Base-by-base conservation (phyloP, 1,284 basidiomycete species). In the Hemileia vastatrix region DNA sequence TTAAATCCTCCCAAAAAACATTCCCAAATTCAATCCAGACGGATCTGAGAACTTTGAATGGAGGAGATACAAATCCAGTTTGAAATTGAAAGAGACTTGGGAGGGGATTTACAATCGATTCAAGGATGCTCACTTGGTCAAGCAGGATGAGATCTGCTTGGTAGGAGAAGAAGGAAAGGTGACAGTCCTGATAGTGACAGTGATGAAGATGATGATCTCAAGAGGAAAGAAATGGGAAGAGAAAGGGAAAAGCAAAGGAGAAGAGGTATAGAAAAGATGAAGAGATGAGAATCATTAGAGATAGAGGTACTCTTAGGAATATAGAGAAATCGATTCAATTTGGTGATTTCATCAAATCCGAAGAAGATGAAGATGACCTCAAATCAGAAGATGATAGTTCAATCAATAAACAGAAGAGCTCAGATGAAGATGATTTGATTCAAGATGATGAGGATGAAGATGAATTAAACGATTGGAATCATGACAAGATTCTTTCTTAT, bases 91-190 rank as follows among this genome's bases (percentile, higher is more conserved):
- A 21, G 57, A 49, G 51, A 70, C 70, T 31, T 74, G 72, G 72
- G 72, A 74, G 36, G 63, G 64, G 50, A 74, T 74, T 44, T 71
- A 68, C 48, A 69, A 71, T 23, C 67, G 68, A 11, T 74, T 72
- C 66, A 68, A 70, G 19, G 68, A 72, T 48, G 72, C 72, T 5
- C 72, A 74, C 31, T 27, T 74, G 21, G 64, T 70, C 23, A 67
- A 69, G 19, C 72, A 74, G 56, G 71, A 73, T 56, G 72, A 74
- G 63, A 70, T 74, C n/a, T 68, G 43, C 15, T 40, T 11, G 36
- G 36, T 40, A 40, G 36, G 36, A 40, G 36, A 40, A 9, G 36
- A 11, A 27, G 27, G 27, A 27, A 27, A 27, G 36, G 36, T 11
- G 15, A 15, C 15, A 9, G 15, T 11, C 9, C 8, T 40, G 36